Conservation (phyloP, 768 basidiomycete genomes). For the Lentinula sp. region DNA sequence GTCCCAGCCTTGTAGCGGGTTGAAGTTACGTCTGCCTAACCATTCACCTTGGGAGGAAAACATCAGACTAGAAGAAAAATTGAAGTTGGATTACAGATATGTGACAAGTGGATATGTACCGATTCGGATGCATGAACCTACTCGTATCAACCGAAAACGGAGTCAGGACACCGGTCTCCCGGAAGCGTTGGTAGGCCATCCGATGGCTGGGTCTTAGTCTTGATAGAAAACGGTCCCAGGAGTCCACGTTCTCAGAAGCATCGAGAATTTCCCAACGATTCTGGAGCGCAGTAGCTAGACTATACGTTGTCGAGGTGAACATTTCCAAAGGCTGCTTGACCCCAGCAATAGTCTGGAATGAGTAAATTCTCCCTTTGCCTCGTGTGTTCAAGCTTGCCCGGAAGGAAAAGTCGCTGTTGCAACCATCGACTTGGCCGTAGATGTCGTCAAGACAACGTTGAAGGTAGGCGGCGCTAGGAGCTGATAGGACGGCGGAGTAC, state of each 20-base stretch:
- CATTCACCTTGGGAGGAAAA: slow-evolving; percentile 40
- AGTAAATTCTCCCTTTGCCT: slow-evolving; percentile 27
- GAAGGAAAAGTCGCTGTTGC: slow-evolving; percentile 28
- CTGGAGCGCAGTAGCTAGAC: slow-evolving; percentile 20
- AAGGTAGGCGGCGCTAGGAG: slow-evolving; percentile 27
- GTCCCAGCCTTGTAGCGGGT: slow-evolving; percentile 46
- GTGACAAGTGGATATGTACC: slow-evolving; percentile 16
- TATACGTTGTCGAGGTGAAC: slow-evolving; percentile 23
- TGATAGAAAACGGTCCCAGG: slow-evolving; percentile 32
- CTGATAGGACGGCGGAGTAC: slow-evolving; percentile 33
- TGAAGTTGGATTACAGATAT: background rate
- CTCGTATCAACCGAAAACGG: slow-evolving; percentile 29
- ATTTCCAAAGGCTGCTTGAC: slow-evolving; percentile 32
- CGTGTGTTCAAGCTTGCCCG: slow-evolving; percentile 24
- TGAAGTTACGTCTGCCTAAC: slow-evolving; percentile 31
- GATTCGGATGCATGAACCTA: slow-evolving; percentile 30
- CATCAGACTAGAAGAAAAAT: slow-evolving; percentile 25
- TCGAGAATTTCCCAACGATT: slow-evolving; percentile 23
- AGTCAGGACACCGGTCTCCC: slow-evolving; percentile 31
- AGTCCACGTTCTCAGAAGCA: slow-evolving; percentile 32
- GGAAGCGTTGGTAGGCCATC: slow-evolving; percentile 26
- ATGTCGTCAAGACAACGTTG: slow-evolving; percentile 27
- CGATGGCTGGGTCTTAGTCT: slow-evolving; percentile 35
- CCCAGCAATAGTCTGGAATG: slow-evolving; percentile 29
- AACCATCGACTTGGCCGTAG: slow-evolving; percentile 21